Evolutionary conservation across 306 rosid genomes (phyloP), one percentile per base, ranked within the genome.

Genomic region (Rosa chinensis): DNA sequence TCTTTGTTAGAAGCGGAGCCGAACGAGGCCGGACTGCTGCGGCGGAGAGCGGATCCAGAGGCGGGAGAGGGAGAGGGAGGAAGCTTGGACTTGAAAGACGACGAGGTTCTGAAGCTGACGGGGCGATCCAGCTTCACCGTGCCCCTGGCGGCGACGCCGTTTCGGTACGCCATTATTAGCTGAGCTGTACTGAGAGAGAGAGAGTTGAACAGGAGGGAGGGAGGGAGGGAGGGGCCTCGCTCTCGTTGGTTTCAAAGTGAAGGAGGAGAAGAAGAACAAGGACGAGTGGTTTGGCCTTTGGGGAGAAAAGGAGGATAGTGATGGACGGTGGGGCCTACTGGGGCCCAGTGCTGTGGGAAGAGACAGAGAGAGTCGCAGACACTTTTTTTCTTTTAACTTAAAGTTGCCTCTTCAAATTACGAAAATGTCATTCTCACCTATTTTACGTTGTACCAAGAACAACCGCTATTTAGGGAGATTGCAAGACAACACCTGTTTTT

Each of bases 91-190:
- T 88, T 88, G 66, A 86, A 86, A n/a, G 91, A 79, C 47, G 91
- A 84, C 35, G 91, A 77, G 42, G 82, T 62, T 73, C 76, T 76
- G 73, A 84, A 79, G 76, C 74, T 76, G 23, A 77, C 70, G 2
- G 83, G 86, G 68, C 87, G 89, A 84, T 88, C 91, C 88, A 79
- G 69, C 82, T 82, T 84, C 69, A 79, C 49, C 28, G 77, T 44
- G 11, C 82, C 84, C 72, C 81, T 73, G 8, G 45, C 45, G 55
- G 78, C 77, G 71, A 66, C 81, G 32, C 83, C 85, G 66, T 79
- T 86, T 66, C 89, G 79, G 71, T 77, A 43, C 55, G 76, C 83
- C 84, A 82, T 78, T 64, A 8, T 13, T 56, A 56, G 40, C 69
- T 66, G 47, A 66, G 48, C 47, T 39, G 47, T 16, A 0, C 0